Conservation (phyloP, 805 yeast genomes). For the Candida mattraensis region DNA sequence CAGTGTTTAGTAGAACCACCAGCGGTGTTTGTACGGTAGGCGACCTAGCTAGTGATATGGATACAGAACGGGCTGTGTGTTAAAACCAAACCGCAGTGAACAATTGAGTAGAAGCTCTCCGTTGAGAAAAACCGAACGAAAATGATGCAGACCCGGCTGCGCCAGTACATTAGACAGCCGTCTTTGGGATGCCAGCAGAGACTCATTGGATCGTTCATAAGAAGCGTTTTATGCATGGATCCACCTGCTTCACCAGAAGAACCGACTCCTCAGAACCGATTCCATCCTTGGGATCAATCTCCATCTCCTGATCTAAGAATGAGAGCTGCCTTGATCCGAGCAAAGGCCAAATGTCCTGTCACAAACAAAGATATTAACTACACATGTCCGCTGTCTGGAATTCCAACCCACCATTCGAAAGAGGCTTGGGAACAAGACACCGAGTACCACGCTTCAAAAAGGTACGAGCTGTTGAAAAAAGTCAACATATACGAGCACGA, state of each 20-base stretch:
- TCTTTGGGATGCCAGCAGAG: conserved; percentile 13
- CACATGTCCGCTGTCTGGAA: conserved; percentile 92
- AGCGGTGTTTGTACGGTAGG: too few relatives aligned
- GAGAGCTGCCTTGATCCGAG: conserved; percentile 87
- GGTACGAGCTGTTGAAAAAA: conserved; percentile 73
- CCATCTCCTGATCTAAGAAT: conserved; percentile 86
- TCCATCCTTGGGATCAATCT: conserved; percentile 89
- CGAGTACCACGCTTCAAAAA: conserved; percentile 65
- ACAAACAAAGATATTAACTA: conserved; percentile 76
- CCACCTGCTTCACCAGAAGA: conserved; percentile 63
- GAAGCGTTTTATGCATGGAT: conserved; percentile 46
- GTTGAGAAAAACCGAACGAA: neutral
- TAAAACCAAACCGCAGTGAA: too few relatives aligned
- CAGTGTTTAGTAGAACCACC: too few relatives aligned
- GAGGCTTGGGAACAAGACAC: conserved; percentile 87
- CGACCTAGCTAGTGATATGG: neutral
- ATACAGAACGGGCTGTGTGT: too few relatives aligned
- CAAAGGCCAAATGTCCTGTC: conserved; percentile 88
- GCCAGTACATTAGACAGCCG: neutral
- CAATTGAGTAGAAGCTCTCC: neutral
- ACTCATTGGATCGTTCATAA: conserved; percentile 34
- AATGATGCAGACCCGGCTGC: neutral
- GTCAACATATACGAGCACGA: conserved; percentile 95
- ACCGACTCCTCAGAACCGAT: conserved; percentile 71
- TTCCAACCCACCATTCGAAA: conserved; percentile 90